Base-by-base conservation (phyloP, 768 basidiomycete genomes). In the Leccinum fibrillosum region DNA sequence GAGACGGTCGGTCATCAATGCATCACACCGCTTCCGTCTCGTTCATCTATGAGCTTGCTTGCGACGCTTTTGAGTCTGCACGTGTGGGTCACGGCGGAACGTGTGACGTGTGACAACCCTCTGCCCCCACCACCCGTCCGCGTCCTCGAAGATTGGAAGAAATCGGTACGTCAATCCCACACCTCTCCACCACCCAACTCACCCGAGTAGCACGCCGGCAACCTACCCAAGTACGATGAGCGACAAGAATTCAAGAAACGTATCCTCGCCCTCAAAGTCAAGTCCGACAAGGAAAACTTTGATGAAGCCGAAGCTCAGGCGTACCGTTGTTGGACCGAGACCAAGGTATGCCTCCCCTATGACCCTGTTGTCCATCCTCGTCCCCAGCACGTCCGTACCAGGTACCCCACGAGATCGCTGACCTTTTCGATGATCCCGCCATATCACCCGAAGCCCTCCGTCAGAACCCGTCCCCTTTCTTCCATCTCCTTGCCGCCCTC, bases 251-350 rank as follows among this genome's bases (percentile, higher is more conserved):
- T 98, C 80, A 94, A 94, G 68, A 75, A 81, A 34, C 55, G 54
- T 2, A 75, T 98, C 47, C 73, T 77, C n/a, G 75, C 75, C 1
- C 82, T 87, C 78, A 86, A 86, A 65, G 68, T 81, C 57, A 93
- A 92, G 66, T 64, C 74, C 0, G 97, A 99, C 68, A 94, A 98
- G 69, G 97, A 99, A 78, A 99, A 98, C 74, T 94, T 94, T 69
- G 96, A 97, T 59, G 96, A 98, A 72, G 96, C 95, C 2, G 83
- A 89, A 66, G 80, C 88, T 6, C 91, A 97, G 69, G 92, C 90
- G 0, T 95, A 91, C 71, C 85, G 90, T 26, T 83, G 83, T 55
- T 94, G 86, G 86, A 83, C 83, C 0, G 76, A 76, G 54, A 81
- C 82, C 21, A 76, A 74, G 48, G 82, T 81, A 54, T 12, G 64